Percentiles rank a stretch among this genome's conserved stretches.
Evolutionary conservation across 768 basidiomycete species (phyloP).

Genomic region (Trametopsis cervina): DNA sequence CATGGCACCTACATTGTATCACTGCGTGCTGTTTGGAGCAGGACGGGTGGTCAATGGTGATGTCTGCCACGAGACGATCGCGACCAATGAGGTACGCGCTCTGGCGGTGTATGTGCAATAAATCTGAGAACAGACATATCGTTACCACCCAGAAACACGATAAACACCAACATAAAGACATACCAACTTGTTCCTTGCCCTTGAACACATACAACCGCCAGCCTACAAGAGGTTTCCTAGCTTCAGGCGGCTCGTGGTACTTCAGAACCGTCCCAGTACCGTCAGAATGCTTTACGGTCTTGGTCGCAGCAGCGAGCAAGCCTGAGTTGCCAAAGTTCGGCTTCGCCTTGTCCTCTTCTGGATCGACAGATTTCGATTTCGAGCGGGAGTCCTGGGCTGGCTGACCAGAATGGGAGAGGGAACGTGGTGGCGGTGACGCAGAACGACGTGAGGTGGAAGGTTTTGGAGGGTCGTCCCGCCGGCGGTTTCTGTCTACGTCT

Average conservation of each 20-base stretch:
- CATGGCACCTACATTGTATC: slow-evolving; percentile 74
- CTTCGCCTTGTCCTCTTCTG: slow-evolving; percentile 53
- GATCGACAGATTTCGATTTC: slow-evolving; percentile 15
- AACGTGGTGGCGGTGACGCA: slow-evolving; percentile 46
- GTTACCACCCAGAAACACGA: not conserved
- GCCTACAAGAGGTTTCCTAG: slow-evolving; percentile 79
- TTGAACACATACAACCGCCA: slow-evolving; percentile 99
- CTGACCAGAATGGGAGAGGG: slow-evolving; percentile 31
- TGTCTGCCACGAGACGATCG: slow-evolving; percentile 80
- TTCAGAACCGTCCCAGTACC: slow-evolving; percentile 84
- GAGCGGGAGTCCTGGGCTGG: slow-evolving; percentile 40
- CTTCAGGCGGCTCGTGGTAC: slow-evolving; percentile 98
- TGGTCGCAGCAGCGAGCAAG: slow-evolving; percentile 91
- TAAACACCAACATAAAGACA: not conserved
- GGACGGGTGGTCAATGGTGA: slow-evolving; percentile 91
- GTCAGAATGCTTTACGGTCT: slow-evolving; percentile 71
- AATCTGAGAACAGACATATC: slow-evolving; percentile 41
- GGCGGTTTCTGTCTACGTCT: not conserved
- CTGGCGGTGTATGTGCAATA: slow-evolving; percentile 89
- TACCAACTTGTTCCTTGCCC: slow-evolving; percentile 81
- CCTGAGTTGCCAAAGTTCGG: slow-evolving; percentile 90
- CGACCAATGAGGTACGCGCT: slow-evolving; percentile 92
- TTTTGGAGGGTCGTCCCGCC: slow-evolving; percentile 23
- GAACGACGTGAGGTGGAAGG: slow-evolving; percentile 41
- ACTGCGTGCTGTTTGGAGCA: slow-evolving; percentile 98